Conservation (phyloP, 805 yeast species). For the Candida ficus region DNA sequence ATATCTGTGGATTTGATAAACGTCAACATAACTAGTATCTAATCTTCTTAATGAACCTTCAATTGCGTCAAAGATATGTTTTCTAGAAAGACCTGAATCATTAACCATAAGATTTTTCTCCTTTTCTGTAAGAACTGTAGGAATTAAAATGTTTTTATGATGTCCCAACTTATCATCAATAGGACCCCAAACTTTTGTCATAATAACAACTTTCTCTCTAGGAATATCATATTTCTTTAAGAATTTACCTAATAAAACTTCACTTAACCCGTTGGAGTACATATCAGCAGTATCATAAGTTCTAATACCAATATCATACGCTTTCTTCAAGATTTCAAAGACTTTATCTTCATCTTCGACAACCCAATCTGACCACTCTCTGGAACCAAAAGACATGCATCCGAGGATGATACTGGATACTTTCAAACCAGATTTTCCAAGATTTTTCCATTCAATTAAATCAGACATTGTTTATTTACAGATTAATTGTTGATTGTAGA, state of each 20-base stretch:
- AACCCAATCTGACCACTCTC: constrained; percentile 37
- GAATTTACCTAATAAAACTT: constrained; percentile 46
- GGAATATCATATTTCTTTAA: constrained; percentile 44
- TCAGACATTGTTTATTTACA: too few species aligned
- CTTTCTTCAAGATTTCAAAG: constrained; percentile 37
- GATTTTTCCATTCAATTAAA: constrained; percentile 10
- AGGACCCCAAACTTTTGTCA: constrained; percentile 34
- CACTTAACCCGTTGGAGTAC: constrained; percentile 44
- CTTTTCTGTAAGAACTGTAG: neutral
- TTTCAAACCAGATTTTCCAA: constrained; percentile 43
- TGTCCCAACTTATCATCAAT: constrained; percentile 9
- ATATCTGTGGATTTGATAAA: constrained; percentile 48
- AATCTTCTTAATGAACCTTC: constrained; percentile 35
- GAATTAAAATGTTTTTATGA: neutral
- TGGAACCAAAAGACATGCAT: constrained; percentile 39
- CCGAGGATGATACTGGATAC: constrained; percentile 47
- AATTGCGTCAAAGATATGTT: constrained; percentile 42
- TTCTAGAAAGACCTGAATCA: constrained; percentile 36
- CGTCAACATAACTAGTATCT: constrained; percentile 39
- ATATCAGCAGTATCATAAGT: constrained; percentile 48
- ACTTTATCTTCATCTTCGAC: constrained; percentile 42
- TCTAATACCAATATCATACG: constrained; percentile 40
- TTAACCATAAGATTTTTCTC: constrained; percentile 21
- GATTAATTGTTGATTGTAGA: too few species aligned
- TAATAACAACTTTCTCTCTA: constrained; percentile 47